Evolutionary conservation across 1,284 basidiomycete species (phyloP), one percentile per base, ranked within the genome.

Genomic region (Schizophyllum commune): DNA sequence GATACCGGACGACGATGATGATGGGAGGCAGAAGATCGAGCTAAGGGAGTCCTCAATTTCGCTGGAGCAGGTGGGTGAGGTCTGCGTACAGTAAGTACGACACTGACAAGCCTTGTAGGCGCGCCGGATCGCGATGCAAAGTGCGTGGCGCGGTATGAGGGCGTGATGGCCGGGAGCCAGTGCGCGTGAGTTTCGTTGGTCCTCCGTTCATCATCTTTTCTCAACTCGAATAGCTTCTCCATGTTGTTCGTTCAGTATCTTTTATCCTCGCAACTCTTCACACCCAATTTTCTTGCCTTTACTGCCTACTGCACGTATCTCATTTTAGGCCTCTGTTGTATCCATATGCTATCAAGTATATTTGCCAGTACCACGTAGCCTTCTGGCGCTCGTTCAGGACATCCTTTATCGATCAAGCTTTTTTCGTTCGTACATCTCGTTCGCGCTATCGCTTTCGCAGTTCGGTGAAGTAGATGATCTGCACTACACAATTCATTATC

Each of bases 1-100:
- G 27, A 27, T 27, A 27, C 27, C 27, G 27, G 27, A 27, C 27
- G 39, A 47, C 13, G 85, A 83, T 15, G 78, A 81, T 15, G 79
- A 85, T 59, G 84, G 87, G 21, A 80, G 79, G 65, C 89, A 92
- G 74, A 81, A 75, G 67, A 82, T 93, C 51, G 86, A 89, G 68
- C 76, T 95, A 65, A 81, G 80, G 67, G 90, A 92, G 70, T 89
- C 87, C 68, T 86, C 88, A 32, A 94, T 96, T 70, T 89, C 90
- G 11, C 79, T 95, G 64, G 94, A 96, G 66, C 93, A 96, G 83
- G 92, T 92, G 59, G 81, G 71, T 52, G 15, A 32, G 55, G 47
- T 55, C 55, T 56, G 22, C 54, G 3, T 59, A 57, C 47, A 51
- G 62, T 0, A 47, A 33, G n/a, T 57, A 58, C 17, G 62, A 63